Evolutionary conservation across 805 yeast genomes (phyloP).

Genomic region (Suhomyces tanzawaensis): DNA sequence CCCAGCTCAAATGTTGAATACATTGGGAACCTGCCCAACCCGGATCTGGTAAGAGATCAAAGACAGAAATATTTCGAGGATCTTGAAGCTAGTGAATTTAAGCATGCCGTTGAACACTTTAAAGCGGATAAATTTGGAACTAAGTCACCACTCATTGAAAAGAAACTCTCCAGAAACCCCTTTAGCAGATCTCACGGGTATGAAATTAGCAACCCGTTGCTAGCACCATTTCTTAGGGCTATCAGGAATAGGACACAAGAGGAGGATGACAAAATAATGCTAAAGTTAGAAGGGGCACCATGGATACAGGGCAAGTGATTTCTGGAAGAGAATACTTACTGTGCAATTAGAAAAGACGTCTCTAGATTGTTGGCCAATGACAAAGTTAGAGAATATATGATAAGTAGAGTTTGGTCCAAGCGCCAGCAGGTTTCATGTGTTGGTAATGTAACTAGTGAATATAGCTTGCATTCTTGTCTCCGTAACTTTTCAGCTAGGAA

Average conservation of each 20-base stretch:
- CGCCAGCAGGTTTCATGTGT: no score
- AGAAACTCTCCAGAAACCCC: constrained; percentile 59
- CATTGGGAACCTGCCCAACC: constrained; percentile 57
- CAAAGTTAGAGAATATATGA: neutral
- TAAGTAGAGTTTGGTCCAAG: no score
- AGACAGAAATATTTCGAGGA: constrained; percentile 45
- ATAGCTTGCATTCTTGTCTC: no score
- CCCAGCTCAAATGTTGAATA: constrained; percentile 41
- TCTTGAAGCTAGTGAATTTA: constrained; percentile 47
- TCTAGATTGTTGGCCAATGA: neutral
- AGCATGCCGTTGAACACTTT: constrained; percentile 54
- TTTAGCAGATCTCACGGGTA: constrained; percentile 20
- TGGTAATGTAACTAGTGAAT: no score
- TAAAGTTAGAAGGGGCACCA: neutral
- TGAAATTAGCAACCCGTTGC: constrained; percentile 4
- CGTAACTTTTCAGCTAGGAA: no score
- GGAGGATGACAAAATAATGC: neutral
- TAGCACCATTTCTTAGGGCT: constrained; percentile 1
- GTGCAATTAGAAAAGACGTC: neutral
- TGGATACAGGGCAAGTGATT: no score
- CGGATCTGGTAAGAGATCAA: constrained; percentile 25
- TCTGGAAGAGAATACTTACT: no score
- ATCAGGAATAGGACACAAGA: neutral
- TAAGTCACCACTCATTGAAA: constrained; percentile 40
- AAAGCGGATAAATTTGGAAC: constrained; percentile 57